phyloP scores from a whole-genome alignment of 768 basidiomycete genomes.

The Mycena alexandri region DNA sequence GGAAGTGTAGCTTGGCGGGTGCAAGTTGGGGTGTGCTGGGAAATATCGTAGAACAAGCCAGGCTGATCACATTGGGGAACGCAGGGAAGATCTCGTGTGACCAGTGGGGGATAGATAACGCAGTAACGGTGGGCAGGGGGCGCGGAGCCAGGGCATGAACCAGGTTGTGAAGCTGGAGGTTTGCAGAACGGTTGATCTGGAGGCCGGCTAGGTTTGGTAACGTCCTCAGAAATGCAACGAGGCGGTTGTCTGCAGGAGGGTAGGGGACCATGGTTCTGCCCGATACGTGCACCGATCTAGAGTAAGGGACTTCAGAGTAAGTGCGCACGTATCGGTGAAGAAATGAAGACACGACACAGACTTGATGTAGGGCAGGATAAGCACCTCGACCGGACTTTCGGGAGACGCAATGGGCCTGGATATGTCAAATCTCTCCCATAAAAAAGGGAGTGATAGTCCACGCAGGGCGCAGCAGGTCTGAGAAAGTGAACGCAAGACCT shows the following conservation, averaged over 20 bases:
- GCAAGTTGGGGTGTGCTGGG: not conserved
- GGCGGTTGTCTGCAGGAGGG: not conserved
- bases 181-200: not conserved
- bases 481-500: constrained; percentile 1
- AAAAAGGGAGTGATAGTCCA: not conserved
- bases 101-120: not conserved
- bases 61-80: constrained; percentile 17
- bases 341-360: not conserved
- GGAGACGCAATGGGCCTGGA: not conserved
- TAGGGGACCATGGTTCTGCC: not conserved
- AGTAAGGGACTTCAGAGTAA: not conserved
- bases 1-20: not conserved
- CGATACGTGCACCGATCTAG: constrained; percentile 19
- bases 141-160: not conserved
- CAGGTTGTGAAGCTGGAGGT: not conserved
- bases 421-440: constrained; percentile 8
- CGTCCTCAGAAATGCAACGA: not conserved
- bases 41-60: not conserved
- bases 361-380: constrained; percentile 18
- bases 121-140: not conserved
- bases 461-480: constrained; percentile 17
- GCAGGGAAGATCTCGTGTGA: not conserved
- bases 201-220: constrained; percentile 13
- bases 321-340: too few relatives aligned
- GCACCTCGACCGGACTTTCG: not conserved